Conservation (phyloP, 208 protist genomes). For the Trypanosoma theileri region DNA sequence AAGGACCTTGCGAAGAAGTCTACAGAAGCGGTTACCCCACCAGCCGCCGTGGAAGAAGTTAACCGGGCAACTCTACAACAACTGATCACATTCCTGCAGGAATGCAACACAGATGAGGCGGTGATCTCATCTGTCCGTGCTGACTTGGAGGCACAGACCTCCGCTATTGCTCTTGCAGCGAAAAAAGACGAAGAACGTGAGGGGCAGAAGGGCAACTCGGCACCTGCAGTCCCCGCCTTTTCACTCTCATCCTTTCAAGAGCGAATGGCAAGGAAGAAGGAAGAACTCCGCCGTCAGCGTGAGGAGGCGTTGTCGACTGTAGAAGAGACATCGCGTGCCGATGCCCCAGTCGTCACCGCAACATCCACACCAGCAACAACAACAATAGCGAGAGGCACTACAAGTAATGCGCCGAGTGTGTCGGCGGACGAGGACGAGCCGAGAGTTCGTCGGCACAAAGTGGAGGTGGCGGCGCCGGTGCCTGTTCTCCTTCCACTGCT, state of each 20-base stretch:
- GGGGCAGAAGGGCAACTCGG: not conserved
- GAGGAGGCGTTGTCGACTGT: constrained; percentile 24
- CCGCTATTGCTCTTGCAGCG: not conserved
- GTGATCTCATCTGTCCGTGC: constrained; percentile 26
- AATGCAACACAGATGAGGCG: constrained; percentile 24
- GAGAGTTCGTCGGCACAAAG: constrained; percentile 29
- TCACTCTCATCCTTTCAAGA: constrained; percentile 60
- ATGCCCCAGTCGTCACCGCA: constrained; percentile 7
- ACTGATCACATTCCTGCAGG: constrained; percentile 21
- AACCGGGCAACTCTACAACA: constrained; percentile 8
- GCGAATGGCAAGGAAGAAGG: constrained; percentile 53
- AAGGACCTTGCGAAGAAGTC: constrained; percentile 50
- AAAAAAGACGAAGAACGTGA: not conserved
- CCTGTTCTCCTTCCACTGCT: constrained; percentile 31
- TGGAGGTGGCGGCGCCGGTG: constrained; percentile 35
- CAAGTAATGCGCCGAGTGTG: constrained; percentile 6
- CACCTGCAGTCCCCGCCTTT: constrained; percentile 15
- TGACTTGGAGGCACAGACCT: too few relatives aligned
- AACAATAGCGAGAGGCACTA: constrained; percentile 4
- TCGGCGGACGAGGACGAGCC: constrained; percentile 17
- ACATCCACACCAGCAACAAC: constrained; percentile 9
- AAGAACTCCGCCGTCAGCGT: constrained; percentile 42
- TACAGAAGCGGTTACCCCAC: constrained; percentile 37
- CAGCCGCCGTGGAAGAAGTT: constrained; percentile 24
- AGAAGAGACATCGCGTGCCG: constrained; percentile 21